These are phyloP conservation scores for Skeletonema grethae DNA, from an alignment of 108 stramenopile species.

Conservation along the genomic window DNA sequence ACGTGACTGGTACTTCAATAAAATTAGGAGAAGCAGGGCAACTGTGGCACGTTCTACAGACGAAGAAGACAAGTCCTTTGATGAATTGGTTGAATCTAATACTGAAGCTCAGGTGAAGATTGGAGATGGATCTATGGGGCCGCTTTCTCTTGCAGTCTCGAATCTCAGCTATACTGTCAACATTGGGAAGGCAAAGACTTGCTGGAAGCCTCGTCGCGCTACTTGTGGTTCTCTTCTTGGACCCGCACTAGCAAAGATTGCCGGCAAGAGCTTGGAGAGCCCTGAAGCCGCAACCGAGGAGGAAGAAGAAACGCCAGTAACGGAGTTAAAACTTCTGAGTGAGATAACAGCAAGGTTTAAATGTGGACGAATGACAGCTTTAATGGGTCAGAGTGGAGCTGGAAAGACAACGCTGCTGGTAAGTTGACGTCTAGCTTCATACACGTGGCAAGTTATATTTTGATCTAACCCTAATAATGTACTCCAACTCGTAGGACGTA, in stretches of 20 bases:
- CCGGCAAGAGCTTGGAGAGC: conserved; percentile 7
- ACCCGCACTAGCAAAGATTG: conserved; percentile 6
- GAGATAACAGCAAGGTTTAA: conserved; percentile 22
- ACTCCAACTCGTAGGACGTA: conserved; percentile 34
- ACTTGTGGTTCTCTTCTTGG: conserved; percentile 12
- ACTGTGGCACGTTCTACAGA: conserved; percentile 11
- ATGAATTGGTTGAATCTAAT: neutral
- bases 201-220: conserved; percentile 10
- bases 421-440: too few species aligned
- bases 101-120: conserved; percentile 15
- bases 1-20: conserved; percentile 33
- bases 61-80: neutral
- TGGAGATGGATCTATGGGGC: neutral
- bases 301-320: neutral
- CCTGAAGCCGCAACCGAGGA: neutral
- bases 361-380: conserved; percentile 29
- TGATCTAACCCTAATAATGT: too few species aligned
- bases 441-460: too few species aligned
- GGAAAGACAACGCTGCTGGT: neutral
- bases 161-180: conserved; percentile 29
- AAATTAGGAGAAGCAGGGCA: conserved; percentile 36
- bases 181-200: conserved; percentile 11
- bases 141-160: conserved; percentile 12
- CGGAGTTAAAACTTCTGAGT: conserved; percentile 15
- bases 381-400: conserved; percentile 18